Base-by-base conservation (phyloP, 2,329 filamentous ascomycete genomes). In the Neonectria sp. region DNA sequence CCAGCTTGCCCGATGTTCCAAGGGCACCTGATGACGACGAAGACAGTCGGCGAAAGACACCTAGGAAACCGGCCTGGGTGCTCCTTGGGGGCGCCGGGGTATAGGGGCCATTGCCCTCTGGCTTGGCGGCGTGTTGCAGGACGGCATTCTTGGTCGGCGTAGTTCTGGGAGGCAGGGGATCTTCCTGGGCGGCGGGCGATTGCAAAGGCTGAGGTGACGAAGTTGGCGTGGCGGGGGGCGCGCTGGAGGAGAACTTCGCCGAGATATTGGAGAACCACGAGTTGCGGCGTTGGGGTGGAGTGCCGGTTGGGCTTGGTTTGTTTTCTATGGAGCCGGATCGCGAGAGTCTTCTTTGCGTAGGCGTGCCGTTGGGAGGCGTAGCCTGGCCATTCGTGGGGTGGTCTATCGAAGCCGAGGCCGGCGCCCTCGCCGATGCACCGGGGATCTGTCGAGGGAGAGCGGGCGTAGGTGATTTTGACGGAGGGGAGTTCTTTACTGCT, bases 231-330 rank as follows among this genome's bases (percentile, higher is more conserved):
- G 79, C 59, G 73, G 77, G 68, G 29, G 77, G 71, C n/a, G 75
- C 79, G 69, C 69, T 79, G 70, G 86, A 80, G 21, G 84, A 95
- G 83, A 98, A 97, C 79, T 97, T 98, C 72, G 94, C 95, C 71
- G 94, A 97, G 72, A 98, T 90, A 77, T 91, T 97, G 63, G 93
- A 94, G 76, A 98, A 95, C 96, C 96, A 99, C 15, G 95, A 97
- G 69, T 91, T 91, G 71, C 94, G 88, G 60, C 89, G 86, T 52
- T 85, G 82, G 8, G 83, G 80, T 2, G 83, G 80, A 43, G 81
- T 76, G 63, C 77, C 73, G 62, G 73, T 71, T 60, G 73, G 67
- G 25, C 69, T 65, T 45, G 75, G 74, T 64, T 78, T 81, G 12
- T 82, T 81, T 11, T 82, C 81, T 68, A 79, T 71, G n/a, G 80